Evolutionary conservation across 164 flowering plant species (phyloP).

Genomic region (Nymphaea thermarum): DNA sequence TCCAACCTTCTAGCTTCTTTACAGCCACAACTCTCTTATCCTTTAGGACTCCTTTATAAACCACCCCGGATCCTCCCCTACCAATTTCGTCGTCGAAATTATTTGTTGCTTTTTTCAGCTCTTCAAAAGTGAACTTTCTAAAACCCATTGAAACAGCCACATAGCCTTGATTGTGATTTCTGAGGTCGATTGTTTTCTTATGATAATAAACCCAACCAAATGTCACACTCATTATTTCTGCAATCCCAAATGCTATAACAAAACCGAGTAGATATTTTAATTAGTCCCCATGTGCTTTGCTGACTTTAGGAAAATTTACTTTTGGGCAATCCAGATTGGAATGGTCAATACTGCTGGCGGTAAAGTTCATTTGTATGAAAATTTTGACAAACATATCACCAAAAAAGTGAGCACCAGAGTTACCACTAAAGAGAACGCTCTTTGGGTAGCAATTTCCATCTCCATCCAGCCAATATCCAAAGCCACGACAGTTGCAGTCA

Average conservation of each 20-base stretch:
- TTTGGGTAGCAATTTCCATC: background rate
- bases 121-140: slow-evolving; percentile 8
- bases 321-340: background rate
- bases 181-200: background rate
- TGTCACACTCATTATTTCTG: slow-evolving; percentile 6
- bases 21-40: slow-evolving; percentile 13
- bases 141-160: slow-evolving; percentile 6
- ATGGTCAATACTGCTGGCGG: background rate
- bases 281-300: background rate
- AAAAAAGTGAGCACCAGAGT: slow-evolving; percentile 3
- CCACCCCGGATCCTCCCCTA: slow-evolving; percentile 11
- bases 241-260: slow-evolving; percentile 4
- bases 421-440: slow-evolving; percentile 7
- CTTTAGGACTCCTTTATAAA: slow-evolving; percentile 11
- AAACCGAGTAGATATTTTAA: background rate
- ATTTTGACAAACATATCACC: slow-evolving; percentile 14
- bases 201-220: slow-evolving; percentile 11
- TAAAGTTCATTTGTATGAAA: background rate
- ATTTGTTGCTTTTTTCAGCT: slow-evolving; percentile 11
- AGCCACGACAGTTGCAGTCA: slow-evolving; percentile 16
- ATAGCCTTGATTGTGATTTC: slow-evolving; percentile 5
- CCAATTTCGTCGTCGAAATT: slow-evolving; percentile 13
- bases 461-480: slow-evolving; percentile 15
- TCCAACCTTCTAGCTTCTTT: slow-evolving; percentile 4
- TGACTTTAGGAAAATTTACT: background rate